phyloP scores from a whole-genome alignment of 1,284 basidiomycete genomes.

The Coniophora puteana region DNA sequence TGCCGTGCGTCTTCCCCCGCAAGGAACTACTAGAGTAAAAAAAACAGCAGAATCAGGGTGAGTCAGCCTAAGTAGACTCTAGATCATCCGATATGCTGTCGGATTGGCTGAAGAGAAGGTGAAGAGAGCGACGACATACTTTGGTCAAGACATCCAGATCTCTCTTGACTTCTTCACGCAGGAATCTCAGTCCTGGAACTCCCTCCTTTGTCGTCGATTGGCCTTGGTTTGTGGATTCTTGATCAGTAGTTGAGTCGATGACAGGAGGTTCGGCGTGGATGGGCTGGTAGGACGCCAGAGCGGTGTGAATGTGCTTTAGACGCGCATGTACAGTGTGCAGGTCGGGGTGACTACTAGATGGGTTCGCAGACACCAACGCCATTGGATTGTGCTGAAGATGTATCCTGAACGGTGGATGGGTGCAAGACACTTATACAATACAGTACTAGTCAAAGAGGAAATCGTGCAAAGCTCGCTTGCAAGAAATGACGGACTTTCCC shows the following conservation, averaged over 20 bases:
- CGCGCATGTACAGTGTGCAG: conserved; percentile 3
- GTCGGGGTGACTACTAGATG: too few relatives aligned
- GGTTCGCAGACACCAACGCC: too few relatives aligned
- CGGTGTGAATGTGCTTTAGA: conserved; percentile 1
- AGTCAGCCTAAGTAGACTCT: background rate
- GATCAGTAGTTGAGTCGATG: conserved; percentile 2
- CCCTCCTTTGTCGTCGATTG: conserved; percentile 5
- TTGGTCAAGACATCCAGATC: conserved; percentile 40
- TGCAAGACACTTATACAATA: too few relatives aligned
- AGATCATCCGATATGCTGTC: background rate
- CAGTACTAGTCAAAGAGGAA: too few relatives aligned
- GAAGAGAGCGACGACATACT: conserved; percentile 21
- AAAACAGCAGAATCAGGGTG: conserved; percentile 12
- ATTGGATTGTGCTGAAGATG: background rate
- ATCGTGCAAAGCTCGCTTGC: too few relatives aligned
- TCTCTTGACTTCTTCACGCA: conserved; percentile 37
- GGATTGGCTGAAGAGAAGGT: background rate
- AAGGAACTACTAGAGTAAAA: conserved; percentile 69
- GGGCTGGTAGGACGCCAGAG: conserved; percentile 9
- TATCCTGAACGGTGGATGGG: background rate
- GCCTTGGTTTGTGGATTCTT: background rate
- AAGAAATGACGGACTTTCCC: too few relatives aligned
- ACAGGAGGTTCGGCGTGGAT: conserved; percentile 6
- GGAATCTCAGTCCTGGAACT: conserved; percentile 35
- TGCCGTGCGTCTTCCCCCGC: conserved; percentile 38